Evolutionary conservation across 495 filamentous ascomycete species (phyloP), one percentile per base, ranked within the genome.

Genomic region (Hypoxylon perforatum): DNA sequence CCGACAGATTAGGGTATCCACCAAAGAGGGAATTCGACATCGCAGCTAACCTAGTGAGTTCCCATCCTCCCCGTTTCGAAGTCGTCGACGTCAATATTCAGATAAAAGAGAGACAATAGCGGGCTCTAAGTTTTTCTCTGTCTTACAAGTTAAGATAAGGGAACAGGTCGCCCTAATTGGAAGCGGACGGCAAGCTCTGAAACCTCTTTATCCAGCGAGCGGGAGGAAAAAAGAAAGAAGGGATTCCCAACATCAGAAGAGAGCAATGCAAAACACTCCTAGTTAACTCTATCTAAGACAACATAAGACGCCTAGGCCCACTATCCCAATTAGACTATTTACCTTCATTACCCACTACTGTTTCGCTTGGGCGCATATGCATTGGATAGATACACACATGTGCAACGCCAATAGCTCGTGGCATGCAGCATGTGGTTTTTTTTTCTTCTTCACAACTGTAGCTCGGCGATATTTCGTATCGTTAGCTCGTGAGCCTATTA

Each of bases 1-100:
- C n/a, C 18, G n/a, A 18, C n/a, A 42, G 28, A 30, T 50, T 51
- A 33, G 9, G n/a, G 30, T 59, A 6, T 50, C 55, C 25, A 51
- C 65, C 4, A 69, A 61, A 65, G 11, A 53, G 57, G 66, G 22
- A 65, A 65, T 54, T 36, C 6, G 48, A 21, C 18, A 57, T 33
- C 61, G 61, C 61, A n/a, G 54, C 61, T 65, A n/a, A n/a, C n/a
- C n/a, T n/a, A 65, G 48, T 30, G 38, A 65, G 47, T 18, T 28
- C 65, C 30, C 11, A 17, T 46, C 39, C 61, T 61, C 39, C 51
- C 51, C 52, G 7, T 61, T 69, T 57, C 33, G 45, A 57, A 33
- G 33, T 69, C 45, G 11, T 65, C 57, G 61, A 69, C 65, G 65
- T 69, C 65, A 69, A 64, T 49, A 15, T 53, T 45, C 49, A 64